Percentiles rank a stretch among this genome's conserved stretches.
Evolutionary conservation across 2,329 filamentous ascomycete genomes (phyloP).

Genomic region (Sclerotinia subarctica): DNA sequence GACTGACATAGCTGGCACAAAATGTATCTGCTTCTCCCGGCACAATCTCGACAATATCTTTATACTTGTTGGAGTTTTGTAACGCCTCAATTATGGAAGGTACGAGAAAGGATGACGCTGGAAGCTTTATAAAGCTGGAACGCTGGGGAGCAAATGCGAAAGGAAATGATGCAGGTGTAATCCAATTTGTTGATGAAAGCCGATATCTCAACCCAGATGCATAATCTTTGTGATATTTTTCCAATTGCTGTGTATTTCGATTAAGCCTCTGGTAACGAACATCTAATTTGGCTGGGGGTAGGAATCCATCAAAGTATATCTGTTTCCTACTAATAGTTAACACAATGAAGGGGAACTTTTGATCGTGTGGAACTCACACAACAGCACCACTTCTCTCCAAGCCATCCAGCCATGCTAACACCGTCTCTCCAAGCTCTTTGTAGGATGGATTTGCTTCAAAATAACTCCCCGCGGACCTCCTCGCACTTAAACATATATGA

Average conservation of each 20-base stretch:
- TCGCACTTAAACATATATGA: conserved; percentile 49
- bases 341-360: not conserved
- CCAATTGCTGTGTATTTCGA: conserved; percentile 30
- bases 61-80: conserved; percentile 44
- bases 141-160: conserved; percentile 29
- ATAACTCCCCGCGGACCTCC: conserved; percentile 43
- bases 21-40: conserved; percentile 82
- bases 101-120: conserved; percentile 65
- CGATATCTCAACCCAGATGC: conserved; percentile 23
- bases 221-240: conserved; percentile 30
- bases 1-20: conserved; percentile 65
- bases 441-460: conserved; percentile 59
- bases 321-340: conserved; percentile 48
- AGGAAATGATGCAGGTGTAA: conserved; percentile 12
- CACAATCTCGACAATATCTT: conserved; percentile 54
- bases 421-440: conserved; percentile 55
- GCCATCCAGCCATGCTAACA: conserved; percentile 60
- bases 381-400: conserved; percentile 53
- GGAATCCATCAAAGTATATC: conserved; percentile 82
- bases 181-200: conserved; percentile 14
- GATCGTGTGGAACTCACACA: conserved; percentile 49
- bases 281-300: conserved; percentile 52
- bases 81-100: conserved; percentile 73
- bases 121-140: conserved; percentile 38
- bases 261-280: conserved; percentile 32